phyloP scores from a whole-genome alignment of 768 basidiomycete species.

The Ephemerocybe angulata region DNA sequence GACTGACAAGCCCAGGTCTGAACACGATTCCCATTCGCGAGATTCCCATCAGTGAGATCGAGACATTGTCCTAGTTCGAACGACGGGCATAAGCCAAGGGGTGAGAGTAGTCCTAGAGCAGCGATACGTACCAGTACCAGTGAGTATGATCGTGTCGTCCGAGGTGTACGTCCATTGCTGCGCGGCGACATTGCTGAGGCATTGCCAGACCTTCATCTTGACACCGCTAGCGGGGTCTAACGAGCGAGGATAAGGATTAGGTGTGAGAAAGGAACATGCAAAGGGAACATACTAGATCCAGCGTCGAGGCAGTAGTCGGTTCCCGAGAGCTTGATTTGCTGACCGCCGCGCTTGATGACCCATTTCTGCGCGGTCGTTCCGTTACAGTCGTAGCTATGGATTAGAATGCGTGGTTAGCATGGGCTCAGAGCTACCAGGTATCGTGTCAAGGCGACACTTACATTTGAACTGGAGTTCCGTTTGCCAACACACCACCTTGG shows the following conservation, averaged over 20 bases:
- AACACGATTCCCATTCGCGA: conserved; percentile 15
- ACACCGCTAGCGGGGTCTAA: conserved; percentile 17
- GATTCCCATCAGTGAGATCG: conserved; percentile 19
- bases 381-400: conserved; percentile 17
- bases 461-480: conserved; percentile 30
- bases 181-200: conserved; percentile 14
- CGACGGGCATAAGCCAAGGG: too few relatives aligned
- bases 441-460: conserved; percentile 8
- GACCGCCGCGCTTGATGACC: conserved; percentile 14
- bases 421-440: too few relatives aligned
- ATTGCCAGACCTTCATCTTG: conserved; percentile 23
- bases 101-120: too few relatives aligned
- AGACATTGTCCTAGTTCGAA: conserved; percentile 20
- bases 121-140: conserved; percentile 12
- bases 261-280: not conserved
- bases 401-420: too few relatives aligned
- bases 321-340: conserved; percentile 13
- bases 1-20: conserved; percentile 19
- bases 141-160: conserved; percentile 10
- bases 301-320: conserved; percentile 18
- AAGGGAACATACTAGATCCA: conserved; percentile 8
- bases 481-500: conserved; percentile 21
- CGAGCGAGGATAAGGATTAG: not conserved
- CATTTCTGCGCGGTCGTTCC: conserved; percentile 13
- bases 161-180: conserved; percentile 18